phyloP scores from a whole-genome alignment of 257 asterid genomes.

The Solanum dulcamara region DNA sequence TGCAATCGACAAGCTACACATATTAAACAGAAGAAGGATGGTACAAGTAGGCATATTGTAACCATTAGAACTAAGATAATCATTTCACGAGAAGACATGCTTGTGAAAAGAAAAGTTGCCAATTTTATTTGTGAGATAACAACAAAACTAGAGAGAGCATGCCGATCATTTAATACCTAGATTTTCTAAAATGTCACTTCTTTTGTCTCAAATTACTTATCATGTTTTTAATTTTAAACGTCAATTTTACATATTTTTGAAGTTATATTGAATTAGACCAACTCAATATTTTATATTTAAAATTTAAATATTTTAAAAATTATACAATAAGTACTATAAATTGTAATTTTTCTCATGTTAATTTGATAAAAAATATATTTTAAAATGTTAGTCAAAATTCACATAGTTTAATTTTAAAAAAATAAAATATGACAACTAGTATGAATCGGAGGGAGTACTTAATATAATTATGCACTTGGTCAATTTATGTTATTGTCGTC shows the following conservation, averaged over 20 bases:
- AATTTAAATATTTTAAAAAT: too few relatives aligned
- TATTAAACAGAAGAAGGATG: not conserved
- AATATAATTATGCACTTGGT: not conserved
- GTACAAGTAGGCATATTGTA: not conserved
- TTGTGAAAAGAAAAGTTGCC: not conserved
- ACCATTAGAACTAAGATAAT: not conserved
- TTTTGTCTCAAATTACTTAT: not conserved
- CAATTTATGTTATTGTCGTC: not conserved
- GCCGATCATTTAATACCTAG: not conserved
- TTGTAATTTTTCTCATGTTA: not conserved
- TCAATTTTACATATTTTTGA: not conserved
- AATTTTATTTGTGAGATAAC: not conserved
- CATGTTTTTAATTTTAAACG: not conserved
- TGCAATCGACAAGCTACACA: not conserved
- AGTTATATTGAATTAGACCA: not conserved
- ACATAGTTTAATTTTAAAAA: too few relatives aligned
- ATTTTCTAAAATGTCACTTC: not conserved
- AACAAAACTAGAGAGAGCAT: not conserved
- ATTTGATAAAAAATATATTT: not conserved
- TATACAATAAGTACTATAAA: too few relatives aligned
- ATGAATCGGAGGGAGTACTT: rapidly evolving
- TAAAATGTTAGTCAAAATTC: not conserved
- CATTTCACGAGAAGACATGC: not conserved
- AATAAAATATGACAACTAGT: not conserved
- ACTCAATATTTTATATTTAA: too few relatives aligned